Conservation (phyloP, 176 grass and related monocot genomes). For the Oryza officinalis region DNA sequence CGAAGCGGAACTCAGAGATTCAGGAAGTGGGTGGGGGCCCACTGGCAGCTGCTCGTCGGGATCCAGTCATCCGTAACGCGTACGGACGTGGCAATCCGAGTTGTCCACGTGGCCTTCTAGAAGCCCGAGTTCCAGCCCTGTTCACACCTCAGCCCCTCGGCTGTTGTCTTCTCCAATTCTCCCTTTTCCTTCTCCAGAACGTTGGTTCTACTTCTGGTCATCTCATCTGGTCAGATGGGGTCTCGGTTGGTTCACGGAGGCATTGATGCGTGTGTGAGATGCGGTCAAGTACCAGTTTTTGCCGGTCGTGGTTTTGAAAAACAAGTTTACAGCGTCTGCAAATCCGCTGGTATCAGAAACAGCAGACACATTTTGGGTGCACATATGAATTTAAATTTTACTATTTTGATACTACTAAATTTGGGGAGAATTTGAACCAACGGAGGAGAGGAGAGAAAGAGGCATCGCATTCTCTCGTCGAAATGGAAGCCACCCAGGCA, state of each 20-base stretch:
- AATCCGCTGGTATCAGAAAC: background rate
- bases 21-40: background rate
- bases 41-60: background rate
- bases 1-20: background rate
- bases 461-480: conserved; percentile 32
- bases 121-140: conserved; percentile 20
- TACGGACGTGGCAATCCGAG: background rate
- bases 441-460: background rate
- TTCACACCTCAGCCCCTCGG: conserved; percentile 10
- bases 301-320: background rate
- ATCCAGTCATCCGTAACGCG: background rate
- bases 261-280: background rate
- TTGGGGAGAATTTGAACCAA: background rate
- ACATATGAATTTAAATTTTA: background rate
- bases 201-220: too few species aligned
- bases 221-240: too few species aligned
- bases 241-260: background rate
- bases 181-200: background rate
- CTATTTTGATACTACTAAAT: background rate
- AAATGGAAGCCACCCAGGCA: conserved; percentile 34
- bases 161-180: background rate
- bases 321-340: background rate
- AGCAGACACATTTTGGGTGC: background rate
- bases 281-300: background rate
- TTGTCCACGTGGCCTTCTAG: conserved; percentile 8